A percentile compares a stretch with the other conserved stretches of the same genome.
Evolutionary conservation across 208 protist genomes (phyloP).

Genomic region (Leishmania braziliensis): DNA sequence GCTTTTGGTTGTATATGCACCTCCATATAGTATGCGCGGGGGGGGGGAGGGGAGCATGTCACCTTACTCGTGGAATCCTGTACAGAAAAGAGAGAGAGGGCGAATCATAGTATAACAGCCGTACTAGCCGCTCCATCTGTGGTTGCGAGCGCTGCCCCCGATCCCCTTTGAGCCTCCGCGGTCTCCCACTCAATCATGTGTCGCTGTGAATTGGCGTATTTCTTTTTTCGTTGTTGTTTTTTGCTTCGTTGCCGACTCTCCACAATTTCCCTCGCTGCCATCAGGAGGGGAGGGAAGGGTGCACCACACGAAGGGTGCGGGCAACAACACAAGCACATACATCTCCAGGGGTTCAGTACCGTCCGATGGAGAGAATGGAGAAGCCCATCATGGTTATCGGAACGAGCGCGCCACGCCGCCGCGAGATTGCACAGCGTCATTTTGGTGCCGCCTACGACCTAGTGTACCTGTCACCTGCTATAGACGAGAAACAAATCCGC

Average conservation of each 20-base stretch:
- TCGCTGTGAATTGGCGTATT: neutral
- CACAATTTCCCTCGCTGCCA: neutral
- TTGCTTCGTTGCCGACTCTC: neutral
- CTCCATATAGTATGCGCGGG: neutral
- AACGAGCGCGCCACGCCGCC: conserved; percentile 63
- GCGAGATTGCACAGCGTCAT: conserved; percentile 33
- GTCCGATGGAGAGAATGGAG: neutral
- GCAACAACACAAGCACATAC: neutral
- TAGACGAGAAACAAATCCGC: conserved; percentile 83
- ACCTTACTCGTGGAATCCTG: too few species aligned
- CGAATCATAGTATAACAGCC: neutral
- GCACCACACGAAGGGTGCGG: neutral
- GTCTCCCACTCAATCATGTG: neutral
- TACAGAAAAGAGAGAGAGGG: neutral
- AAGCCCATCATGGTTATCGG: conserved; percentile 75
- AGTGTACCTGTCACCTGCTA: conserved; percentile 69
- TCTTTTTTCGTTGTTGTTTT: neutral
- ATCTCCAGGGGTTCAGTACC: neutral
- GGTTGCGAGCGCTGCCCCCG: neutral
- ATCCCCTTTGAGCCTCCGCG: neutral
- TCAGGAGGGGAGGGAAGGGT: neutral
- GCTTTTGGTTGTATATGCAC: neutral
- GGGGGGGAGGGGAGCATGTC: too few species aligned
- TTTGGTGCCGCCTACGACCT: conserved; percentile 53
- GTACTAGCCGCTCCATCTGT: neutral